Conservation (phyloP, 768 basidiomycete genomes). For the Multifurca ochricompacta region DNA sequence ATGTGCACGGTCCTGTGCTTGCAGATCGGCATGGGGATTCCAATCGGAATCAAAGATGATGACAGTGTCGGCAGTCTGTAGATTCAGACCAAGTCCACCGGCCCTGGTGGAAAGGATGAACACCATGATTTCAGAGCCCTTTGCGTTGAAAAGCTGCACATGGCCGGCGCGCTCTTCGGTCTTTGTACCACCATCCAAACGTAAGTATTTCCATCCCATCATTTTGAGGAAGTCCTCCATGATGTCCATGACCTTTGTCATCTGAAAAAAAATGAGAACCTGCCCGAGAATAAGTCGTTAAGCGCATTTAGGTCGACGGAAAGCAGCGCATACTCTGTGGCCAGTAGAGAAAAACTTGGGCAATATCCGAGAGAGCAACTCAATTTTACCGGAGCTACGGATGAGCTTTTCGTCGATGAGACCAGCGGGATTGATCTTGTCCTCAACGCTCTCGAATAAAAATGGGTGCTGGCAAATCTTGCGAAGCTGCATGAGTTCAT, state of each 20-base stretch:
- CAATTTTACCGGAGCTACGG: constrained; percentile 88
- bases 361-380: constrained; percentile 81
- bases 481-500: constrained; percentile 95
- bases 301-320: constrained; percentile 2
- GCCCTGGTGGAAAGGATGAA: constrained; percentile 94
- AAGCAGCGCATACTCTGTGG: constrained; percentile 62
- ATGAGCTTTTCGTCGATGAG: constrained; percentile 79
- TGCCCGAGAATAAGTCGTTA: constrained; percentile 24
- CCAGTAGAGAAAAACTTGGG: constrained; percentile 92
- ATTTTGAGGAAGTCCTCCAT: constrained; percentile 93
- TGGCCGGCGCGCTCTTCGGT: constrained; percentile 89
- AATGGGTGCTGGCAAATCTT: constrained; percentile 99
- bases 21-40: constrained; percentile 99
- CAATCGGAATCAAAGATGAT: constrained; percentile 83
- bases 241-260: constrained; percentile 99
- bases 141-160: constrained; percentile 84
- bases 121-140: constrained; percentile 76
- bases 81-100: constrained; percentile 90
- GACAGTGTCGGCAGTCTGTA: constrained; percentile 86
- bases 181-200: constrained; percentile 94
- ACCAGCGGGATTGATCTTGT: constrained; percentile 80
- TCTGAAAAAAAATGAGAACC: constrained; percentile 99
- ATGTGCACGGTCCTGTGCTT: constrained; percentile 99
- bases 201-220: constrained; percentile 79
- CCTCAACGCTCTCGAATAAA: constrained; percentile 91